Base-by-base conservation (phyloP, 2,329 filamentous ascomycete species). In the Colletotrichum noveboracense region DNA sequence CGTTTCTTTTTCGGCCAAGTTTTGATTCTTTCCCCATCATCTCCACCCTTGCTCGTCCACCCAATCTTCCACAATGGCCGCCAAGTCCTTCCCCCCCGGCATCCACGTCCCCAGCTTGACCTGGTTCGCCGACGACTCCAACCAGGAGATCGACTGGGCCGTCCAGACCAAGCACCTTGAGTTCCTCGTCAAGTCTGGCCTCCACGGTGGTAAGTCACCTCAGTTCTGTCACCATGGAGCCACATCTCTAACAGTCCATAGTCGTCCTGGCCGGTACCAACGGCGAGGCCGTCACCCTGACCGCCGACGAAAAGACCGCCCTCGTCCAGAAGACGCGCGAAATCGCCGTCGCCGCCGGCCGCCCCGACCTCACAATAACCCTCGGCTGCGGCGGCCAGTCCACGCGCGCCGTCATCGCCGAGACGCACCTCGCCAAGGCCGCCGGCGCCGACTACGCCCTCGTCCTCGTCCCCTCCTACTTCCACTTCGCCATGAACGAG, bases 221-320 rank as follows among this genome's bases (percentile, higher is more conserved):
- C 36, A 38, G 3, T 0, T 36, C 48, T 28, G 0, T 16, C 12
- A 28, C 24, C 16, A 6, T 32, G 8, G 5, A 8, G 14, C 3
- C 16, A 12, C 18, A 61, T 6, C 21, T 13, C 52, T 55, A 55
- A 13, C 12, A n/a, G 6, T 1, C 36, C 8, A 2, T 66, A 82
- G 84, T 95, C 74, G 92, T 94, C 61, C 91, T 92, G 56, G 93
- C 94, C 80, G 94, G 93, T 66, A 94, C 92, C 78, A 95, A 95
- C 79, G 93, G 94, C 79, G 93, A 95, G 84, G 92, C 93, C 10
- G 93, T 94, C 5, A 93, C 94, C 76, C 87, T 95, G 6, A 91
- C 90, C 58, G 88, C 89, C 73, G 87, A 89, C 16, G 94, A 95
- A 82, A 91, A 93, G 80, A 87, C 88, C 66, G 85, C 89, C 64